phyloP scores from a whole-genome alignment of 1,284 basidiomycete species.

The Irpex sp. region DNA sequence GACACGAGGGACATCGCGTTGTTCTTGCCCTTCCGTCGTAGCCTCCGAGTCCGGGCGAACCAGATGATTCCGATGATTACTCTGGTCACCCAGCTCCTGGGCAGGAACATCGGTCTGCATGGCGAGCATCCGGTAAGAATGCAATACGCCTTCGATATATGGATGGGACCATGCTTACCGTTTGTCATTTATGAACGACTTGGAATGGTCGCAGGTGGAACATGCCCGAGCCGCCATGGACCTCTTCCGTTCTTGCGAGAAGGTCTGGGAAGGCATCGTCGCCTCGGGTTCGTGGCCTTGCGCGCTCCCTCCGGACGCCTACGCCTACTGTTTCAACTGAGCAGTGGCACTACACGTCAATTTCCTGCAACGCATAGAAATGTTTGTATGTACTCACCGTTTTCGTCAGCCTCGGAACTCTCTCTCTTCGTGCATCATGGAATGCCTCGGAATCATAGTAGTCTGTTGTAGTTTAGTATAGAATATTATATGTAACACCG shows the following conservation, averaged over 20 bases:
- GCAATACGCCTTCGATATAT: neutral
- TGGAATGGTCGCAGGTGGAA: constrained; percentile 37
- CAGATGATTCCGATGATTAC: constrained; percentile 38
- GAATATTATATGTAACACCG: too few relatives aligned
- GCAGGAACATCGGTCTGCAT: constrained; percentile 40
- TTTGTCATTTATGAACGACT: neutral
- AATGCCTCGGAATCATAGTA: neutral
- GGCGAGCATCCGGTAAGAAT: constrained; percentile 49
- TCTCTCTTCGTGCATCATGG: neutral
- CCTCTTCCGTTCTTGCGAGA: constrained; percentile 52
- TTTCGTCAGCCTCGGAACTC: too few relatives aligned
- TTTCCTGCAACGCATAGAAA: too few relatives aligned
- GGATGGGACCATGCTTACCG: neutral
- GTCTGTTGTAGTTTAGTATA: neutral
- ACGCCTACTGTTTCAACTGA: constrained; percentile 30
- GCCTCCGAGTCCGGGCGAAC: constrained; percentile 34
- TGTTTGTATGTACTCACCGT: too few relatives aligned
- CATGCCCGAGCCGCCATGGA: constrained; percentile 49
- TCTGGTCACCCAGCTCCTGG: constrained; percentile 51
- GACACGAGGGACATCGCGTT: constrained; percentile 55
- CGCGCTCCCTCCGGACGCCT: constrained; percentile 32
- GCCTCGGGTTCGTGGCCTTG: constrained; percentile 52
- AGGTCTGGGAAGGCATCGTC: constrained; percentile 46
- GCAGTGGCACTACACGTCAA: neutral
- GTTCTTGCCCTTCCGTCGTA: constrained; percentile 49